Evolutionary conservation across 306 rosid genomes (phyloP), one percentile per base, ranked within the genome.

Genomic region (Lathyrus sativus): DNA sequence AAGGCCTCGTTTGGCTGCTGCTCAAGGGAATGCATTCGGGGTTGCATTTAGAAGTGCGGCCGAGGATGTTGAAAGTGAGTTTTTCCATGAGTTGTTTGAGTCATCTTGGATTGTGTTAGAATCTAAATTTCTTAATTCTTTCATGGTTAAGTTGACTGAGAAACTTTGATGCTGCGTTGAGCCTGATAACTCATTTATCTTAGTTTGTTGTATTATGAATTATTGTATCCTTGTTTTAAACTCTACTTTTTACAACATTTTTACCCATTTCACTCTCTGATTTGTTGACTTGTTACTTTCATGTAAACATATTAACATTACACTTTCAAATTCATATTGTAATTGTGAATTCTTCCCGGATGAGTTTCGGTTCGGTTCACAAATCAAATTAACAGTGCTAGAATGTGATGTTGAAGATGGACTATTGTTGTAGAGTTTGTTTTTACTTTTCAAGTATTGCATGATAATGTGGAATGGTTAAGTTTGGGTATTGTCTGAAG

Each of bases 41-140:
- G 72, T 80, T 53, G 96, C 97, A 4, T 93, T 93, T 65, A 82
- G 87, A 78, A 81, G 77, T 29, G 99, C 87, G 0, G 99, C 96
- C 0, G 84, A 87, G 80, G 96, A 90, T 79, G 81, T 85, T n/a
- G 86, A 85, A 15, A 73, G 81, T 3, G 88, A 88, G 62, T 93
- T 79, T 83, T 95, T 90, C 79, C 99, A 90, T 63, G 97, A 95
- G 81, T 45, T 95, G 80, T 95, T 90, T 15, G 99, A 95, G 68
- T 90, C 97, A 10, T 95, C 97, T 1, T 95, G 99, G 99, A 95
- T 95, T 60, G 77, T 95, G 68, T 72, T 90, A 55, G 89, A 95
- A 57, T 56, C 96, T 66, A 48, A 86, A 24, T 78, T 77, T 11
- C 91, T 95, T 39, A 95, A 88, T 76, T 78, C 95, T 14, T 93